phyloP scores from a whole-genome alignment of 2,329 filamentous ascomycete species.

The Trichoderma asperellum region DNA sequence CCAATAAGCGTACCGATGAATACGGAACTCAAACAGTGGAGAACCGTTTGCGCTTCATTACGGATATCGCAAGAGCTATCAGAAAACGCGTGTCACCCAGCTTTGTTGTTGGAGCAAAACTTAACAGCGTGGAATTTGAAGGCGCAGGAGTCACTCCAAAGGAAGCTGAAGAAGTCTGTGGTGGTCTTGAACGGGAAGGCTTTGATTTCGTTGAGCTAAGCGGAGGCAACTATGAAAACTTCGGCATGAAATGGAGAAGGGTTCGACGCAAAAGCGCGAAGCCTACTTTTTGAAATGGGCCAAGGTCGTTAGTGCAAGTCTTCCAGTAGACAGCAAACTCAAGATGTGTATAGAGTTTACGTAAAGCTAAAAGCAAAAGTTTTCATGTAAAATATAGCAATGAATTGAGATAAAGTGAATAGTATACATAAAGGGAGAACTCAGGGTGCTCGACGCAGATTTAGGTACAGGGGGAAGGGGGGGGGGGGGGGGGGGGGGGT shows the following conservation, averaged over 20 bases:
- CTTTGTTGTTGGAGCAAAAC: not conserved
- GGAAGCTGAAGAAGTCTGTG: not conserved
- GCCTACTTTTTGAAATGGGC: not conserved
- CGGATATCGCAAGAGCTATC: not conserved
- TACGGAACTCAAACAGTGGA: constrained; percentile 48
- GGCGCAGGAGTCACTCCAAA: not conserved
- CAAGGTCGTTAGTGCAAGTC: not conserved
- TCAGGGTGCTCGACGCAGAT: no score
- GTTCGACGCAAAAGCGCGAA: not conserved
- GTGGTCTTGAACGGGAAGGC: not conserved
- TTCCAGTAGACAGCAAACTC: not conserved
- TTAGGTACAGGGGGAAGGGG: no score
- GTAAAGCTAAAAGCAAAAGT: no score
- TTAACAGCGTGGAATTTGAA: not conserved
- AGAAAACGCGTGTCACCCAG: not conserved
- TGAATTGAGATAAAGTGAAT: no score
- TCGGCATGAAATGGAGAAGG: not conserved
- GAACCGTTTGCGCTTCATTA: not conserved
- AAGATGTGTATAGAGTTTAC: not conserved
- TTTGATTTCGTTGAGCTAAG: not conserved
- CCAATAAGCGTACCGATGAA: constrained; percentile 56
- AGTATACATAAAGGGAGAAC: no score
- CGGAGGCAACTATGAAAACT: not conserved
- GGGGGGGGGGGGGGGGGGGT: no score
- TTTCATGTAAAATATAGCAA: no score